phyloP scores from a whole-genome alignment of 75 land plant species.

The Pinus albicaulis region DNA sequence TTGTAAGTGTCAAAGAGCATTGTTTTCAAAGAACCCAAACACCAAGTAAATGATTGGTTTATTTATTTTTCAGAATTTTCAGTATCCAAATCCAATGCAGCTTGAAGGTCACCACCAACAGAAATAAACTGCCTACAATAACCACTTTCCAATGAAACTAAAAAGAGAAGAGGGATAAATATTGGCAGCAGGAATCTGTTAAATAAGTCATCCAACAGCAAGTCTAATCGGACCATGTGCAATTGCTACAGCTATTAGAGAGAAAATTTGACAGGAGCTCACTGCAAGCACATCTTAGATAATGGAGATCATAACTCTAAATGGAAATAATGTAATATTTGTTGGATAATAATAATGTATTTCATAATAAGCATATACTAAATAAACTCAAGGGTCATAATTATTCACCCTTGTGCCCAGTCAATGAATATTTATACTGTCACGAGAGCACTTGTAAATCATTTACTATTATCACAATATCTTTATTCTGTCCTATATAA shows the following conservation, averaged over 20 bases:
- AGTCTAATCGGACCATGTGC: neutral
- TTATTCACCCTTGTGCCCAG: too few species aligned
- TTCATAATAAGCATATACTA: too few species aligned
- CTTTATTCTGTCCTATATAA: too few species aligned
- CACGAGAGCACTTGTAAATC: too few species aligned
- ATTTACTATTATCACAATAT: too few species aligned
- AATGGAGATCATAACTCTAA: too few species aligned
- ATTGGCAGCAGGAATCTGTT: neutral
- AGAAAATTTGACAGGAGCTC: neutral
- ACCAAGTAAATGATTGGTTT: neutral
- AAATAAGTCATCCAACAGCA: neutral
- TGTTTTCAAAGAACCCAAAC: neutral
- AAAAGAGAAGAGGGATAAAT: neutral
- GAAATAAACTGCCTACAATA: neutral
- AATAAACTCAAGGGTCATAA: too few species aligned
- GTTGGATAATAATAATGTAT: too few species aligned
- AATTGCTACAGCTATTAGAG: neutral
- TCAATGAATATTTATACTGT: too few species aligned
- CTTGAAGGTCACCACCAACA: neutral
- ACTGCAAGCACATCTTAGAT: too few species aligned
- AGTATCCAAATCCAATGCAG: neutral
- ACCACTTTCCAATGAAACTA: neutral
- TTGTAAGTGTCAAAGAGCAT: neutral
- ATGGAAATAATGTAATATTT: too few species aligned
- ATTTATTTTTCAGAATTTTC: neutral